Percentiles rank a stretch among this genome's conserved stretches.
Evolutionary conservation across 176 grass and related monocot species (phyloP).

Genomic region (Hsuehochloa calcarea): DNA sequence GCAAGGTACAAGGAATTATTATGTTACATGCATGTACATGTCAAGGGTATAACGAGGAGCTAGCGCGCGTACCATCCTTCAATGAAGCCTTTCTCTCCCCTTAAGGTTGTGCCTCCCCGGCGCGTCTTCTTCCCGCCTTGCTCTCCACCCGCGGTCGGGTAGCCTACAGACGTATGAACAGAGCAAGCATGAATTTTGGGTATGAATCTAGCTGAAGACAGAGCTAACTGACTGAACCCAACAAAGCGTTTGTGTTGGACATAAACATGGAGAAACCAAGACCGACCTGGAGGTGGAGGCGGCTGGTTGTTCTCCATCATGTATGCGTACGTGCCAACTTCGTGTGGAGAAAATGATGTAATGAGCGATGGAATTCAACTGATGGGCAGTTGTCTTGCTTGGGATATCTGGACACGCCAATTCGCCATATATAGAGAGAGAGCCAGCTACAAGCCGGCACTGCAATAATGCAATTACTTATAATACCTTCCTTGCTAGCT

Average conservation of each 20-base stretch:
- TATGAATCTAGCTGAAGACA: background rate
- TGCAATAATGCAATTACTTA: background rate
- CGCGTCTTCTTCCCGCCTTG: slow-evolving; percentile 37
- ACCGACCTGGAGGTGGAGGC: slow-evolving; percentile 42
- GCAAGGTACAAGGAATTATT: background rate
- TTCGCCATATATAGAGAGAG: background rate
- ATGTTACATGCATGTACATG: background rate
- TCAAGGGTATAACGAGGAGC: background rate
- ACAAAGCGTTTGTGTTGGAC: background rate
- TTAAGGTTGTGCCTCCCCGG: slow-evolving; percentile 31
- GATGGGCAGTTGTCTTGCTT: background rate
- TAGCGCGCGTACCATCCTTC: slow-evolving; percentile 72
- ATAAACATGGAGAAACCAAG: background rate
- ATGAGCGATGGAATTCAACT: background rate
- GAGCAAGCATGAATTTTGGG: background rate
- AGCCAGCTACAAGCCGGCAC: background rate
- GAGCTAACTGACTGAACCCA: background rate
- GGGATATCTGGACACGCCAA: background rate
- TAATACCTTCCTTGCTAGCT: background rate
- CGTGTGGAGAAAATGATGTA: background rate
- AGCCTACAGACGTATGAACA: slow-evolving; percentile 29
- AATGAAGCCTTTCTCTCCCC: slow-evolving; percentile 78
- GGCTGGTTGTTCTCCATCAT: slow-evolving; percentile 50
- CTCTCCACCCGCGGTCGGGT: slow-evolving; percentile 55
- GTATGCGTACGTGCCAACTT: background rate